Conservation (phyloP, 148 eudicot species). For the Chenopodium album region DNA sequence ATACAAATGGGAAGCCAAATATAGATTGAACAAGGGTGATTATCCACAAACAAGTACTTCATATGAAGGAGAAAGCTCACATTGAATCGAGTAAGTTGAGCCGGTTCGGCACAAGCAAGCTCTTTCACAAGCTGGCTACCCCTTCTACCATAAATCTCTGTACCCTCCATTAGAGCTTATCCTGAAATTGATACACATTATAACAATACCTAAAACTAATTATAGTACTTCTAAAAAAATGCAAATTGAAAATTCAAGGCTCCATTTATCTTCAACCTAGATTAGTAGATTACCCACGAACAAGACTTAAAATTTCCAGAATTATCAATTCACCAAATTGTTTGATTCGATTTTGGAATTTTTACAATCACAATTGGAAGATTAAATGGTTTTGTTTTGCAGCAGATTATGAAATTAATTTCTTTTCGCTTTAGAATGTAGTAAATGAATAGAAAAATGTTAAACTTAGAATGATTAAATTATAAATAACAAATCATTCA, state of each 20-base stretch:
- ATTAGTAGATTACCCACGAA: neutral
- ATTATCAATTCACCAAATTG: too few relatives aligned
- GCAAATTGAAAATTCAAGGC: neutral
- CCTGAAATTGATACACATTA: neutral
- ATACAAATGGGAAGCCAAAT: neutral
- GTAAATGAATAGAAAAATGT: too few relatives aligned
- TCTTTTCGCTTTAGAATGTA: too few relatives aligned
- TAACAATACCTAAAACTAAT: neutral
- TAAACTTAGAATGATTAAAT: too few relatives aligned
- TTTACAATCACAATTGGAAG: too few relatives aligned
- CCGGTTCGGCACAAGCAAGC: slow-evolving; percentile 43
- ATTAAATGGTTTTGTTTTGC: too few relatives aligned
- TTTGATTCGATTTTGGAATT: too few relatives aligned
- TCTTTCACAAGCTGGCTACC: slow-evolving; percentile 45
- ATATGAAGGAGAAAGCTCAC: slow-evolving; percentile 19
- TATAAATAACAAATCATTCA: too few relatives aligned
- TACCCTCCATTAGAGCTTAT: slow-evolving; percentile 29
- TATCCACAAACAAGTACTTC: neutral
- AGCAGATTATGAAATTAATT: too few relatives aligned
- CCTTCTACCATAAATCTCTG: slow-evolving; percentile 45
- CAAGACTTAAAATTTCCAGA: too few relatives aligned
- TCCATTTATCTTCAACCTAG: neutral
- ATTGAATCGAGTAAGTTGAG: slow-evolving; percentile 44
- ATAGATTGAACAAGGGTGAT: neutral
- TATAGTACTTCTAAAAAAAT: neutral